Conservation (phyloP, 2,329 filamentous ascomycete species). For the Stromatinia cepivora region DNA sequence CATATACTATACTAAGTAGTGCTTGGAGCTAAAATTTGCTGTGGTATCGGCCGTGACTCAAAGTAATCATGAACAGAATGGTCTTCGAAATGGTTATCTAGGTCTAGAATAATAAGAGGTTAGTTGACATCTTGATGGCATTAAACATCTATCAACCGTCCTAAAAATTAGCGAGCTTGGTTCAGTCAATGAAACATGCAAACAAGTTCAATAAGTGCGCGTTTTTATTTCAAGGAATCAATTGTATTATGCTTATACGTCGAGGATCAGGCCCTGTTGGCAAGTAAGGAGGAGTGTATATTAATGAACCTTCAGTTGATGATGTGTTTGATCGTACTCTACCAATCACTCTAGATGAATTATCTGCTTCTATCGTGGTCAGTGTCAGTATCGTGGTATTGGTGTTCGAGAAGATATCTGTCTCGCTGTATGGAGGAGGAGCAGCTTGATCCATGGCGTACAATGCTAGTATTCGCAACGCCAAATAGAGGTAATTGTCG, state of each 20-base stretch:
- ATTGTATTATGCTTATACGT: conserved; percentile 23
- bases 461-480: neutral
- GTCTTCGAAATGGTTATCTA: neutral
- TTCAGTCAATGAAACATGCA: neutral
- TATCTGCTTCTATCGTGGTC: conserved; percentile 41
- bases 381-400: conserved; percentile 33
- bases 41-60: conserved; percentile 36
- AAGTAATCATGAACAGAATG: conserved; percentile 35
- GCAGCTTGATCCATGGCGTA: conserved; percentile 32
- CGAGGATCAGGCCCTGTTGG: conserved; percentile 31
- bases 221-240: conserved; percentile 9
- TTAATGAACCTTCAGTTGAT: conserved; percentile 30
- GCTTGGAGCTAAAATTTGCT: conserved; percentile 38
- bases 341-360: conserved; percentile 40
- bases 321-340: conserved; percentile 29
- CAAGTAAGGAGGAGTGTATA: conserved; percentile 37
- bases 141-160: neutral
- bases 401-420: conserved; percentile 54
- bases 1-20: conserved; percentile 28
- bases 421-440: conserved; percentile 59
- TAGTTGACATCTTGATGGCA: neutral
- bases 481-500: neutral
- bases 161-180: neutral
- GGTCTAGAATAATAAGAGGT: neutral
- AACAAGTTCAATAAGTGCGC: too few species aligned